Evolutionary conservation across 1,284 basidiomycete species (phyloP).

Genomic region (Trichosporon inkin): DNA sequence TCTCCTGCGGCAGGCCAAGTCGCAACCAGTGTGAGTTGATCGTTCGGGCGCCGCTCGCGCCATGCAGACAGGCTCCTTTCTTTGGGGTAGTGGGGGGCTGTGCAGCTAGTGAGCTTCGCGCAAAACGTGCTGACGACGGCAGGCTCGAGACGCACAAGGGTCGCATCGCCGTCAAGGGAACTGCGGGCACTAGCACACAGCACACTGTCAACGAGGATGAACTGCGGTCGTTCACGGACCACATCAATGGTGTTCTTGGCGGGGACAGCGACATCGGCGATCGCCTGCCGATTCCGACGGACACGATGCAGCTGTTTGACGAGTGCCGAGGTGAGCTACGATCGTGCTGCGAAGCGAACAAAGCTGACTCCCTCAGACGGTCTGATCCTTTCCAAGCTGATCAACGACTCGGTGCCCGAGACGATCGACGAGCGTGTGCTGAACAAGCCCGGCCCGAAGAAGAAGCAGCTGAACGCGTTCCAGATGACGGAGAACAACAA

Average conservation of each 20-base stretch:
- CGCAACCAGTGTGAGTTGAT: slow-evolving; percentile 39
- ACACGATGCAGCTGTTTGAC: slow-evolving; percentile 98
- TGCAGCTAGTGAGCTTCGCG: neutral
- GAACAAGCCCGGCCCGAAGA: slow-evolving; percentile 69
- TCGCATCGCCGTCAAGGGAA: slow-evolving; percentile 90
- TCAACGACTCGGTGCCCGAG: slow-evolving; percentile 98
- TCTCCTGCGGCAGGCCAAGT: slow-evolving; percentile 38
- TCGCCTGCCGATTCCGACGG: slow-evolving; percentile 88
- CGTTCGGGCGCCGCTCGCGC: neutral
- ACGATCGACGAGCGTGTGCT: slow-evolving; percentile 98
- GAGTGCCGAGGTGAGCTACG: slow-evolving; percentile 64
- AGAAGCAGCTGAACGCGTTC: slow-evolving; percentile 76
- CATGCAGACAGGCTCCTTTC: neutral
- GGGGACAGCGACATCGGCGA: slow-evolving; percentile 80
- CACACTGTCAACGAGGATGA: slow-evolving; percentile 99
- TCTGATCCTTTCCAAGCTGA: slow-evolving; percentile 93
- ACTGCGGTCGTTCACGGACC: slow-evolving; percentile 89
- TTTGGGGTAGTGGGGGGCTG: neutral
- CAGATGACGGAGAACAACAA: slow-evolving; percentile 99
- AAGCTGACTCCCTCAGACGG: slow-evolving; percentile 60
- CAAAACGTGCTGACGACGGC: slow-evolving; percentile 25
- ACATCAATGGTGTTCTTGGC: slow-evolving; percentile 87
- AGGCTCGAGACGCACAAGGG: slow-evolving; percentile 69
- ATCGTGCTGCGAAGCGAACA: neutral
- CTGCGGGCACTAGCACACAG: slow-evolving; percentile 83